These are phyloP conservation scores for Rhododendron ovatum DNA, from an alignment of 148 eudicot genomes.

Conservation along the genomic window DNA sequence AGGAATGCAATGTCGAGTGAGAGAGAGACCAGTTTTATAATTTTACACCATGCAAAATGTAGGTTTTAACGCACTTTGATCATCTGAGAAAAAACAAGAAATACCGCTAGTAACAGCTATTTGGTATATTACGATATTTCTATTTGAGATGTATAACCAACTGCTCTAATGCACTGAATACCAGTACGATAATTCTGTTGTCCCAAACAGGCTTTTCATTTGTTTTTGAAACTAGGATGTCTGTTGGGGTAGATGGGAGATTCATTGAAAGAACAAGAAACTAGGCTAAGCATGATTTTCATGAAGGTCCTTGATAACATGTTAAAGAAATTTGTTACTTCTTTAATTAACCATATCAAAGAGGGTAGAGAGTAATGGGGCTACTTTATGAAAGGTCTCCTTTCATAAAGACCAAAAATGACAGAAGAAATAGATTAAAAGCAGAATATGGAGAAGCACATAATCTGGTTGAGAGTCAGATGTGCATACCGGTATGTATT, in stretches of 20 bases:
- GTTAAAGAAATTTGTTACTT: not conserved
- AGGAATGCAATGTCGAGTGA: not conserved
- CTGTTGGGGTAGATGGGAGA: not conserved
- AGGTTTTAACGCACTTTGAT: not conserved
- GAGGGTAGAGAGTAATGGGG: not conserved
- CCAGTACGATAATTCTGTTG: not conserved
- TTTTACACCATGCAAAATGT: not conserved
- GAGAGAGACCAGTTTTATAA: not conserved
- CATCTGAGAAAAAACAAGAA: not conserved
- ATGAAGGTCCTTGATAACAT: not conserved
- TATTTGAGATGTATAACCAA: not conserved
- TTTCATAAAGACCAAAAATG: not conserved
- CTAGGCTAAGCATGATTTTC: not conserved
- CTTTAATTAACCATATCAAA: not conserved
- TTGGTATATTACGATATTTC: not conserved
- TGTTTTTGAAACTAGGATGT: not conserved
- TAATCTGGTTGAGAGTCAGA: not conserved
- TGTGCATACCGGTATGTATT: constrained; percentile 49
- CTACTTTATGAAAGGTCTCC: not conserved
- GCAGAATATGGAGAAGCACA: not conserved
- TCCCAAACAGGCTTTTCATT: not conserved
- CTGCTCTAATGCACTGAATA: not conserved
- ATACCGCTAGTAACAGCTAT: not conserved
- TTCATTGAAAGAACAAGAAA: not conserved
- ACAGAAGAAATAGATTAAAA: not conserved